Evolutionary conservation across 1,284 basidiomycete genomes (phyloP).

Genomic region (Puccinia horiana): DNA sequence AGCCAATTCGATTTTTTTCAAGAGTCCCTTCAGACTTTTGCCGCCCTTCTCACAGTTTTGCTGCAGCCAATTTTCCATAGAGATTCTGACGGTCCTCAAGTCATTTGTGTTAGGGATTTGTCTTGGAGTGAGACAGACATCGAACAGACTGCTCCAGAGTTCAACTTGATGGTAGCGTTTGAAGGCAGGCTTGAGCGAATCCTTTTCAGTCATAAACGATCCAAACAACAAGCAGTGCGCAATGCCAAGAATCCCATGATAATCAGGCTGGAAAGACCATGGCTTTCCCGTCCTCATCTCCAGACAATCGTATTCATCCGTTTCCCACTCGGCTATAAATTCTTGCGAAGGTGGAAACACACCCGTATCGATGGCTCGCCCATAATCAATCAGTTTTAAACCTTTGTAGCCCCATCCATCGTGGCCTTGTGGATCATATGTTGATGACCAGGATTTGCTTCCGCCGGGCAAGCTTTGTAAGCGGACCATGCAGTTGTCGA

Average conservation of each 20-base stretch:
- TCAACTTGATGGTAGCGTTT: slow-evolving; percentile 95
- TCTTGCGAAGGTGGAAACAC: slow-evolving; percentile 75
- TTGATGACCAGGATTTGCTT: slow-evolving; percentile 69
- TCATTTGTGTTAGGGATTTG: slow-evolving; percentile 59
- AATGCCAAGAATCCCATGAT: slow-evolving; percentile 88
- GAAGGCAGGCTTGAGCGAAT: slow-evolving; percentile 69
- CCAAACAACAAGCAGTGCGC: slow-evolving; percentile 95
- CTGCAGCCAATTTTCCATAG: slow-evolving; percentile 85
- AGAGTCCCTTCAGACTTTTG: slow-evolving; percentile 77
- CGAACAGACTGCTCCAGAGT: slow-evolving; percentile 82
- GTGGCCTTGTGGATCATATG: slow-evolving; percentile 74
- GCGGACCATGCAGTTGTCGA: slow-evolving; percentile 94
- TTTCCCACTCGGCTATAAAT: slow-evolving; percentile 84
- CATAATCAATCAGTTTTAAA: slow-evolving; percentile 92
- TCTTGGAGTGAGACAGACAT: slow-evolving; percentile 78
- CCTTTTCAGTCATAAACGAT: slow-evolving; percentile 80
- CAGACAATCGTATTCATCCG: slow-evolving; percentile 82
- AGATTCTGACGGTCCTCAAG: slow-evolving; percentile 63
- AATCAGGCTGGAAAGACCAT: slow-evolving; percentile 95
- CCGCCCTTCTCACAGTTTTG: slow-evolving; percentile 71
- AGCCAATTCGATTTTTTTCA: slow-evolving; percentile 71
- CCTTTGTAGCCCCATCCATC: slow-evolving; percentile 86
- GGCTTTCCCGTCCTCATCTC: slow-evolving; percentile 79
- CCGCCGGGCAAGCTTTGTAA: slow-evolving; percentile 73
- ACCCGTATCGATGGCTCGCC: slow-evolving; percentile 81